Evolutionary conservation across 164 flowering plant species (phyloP), one percentile per base, ranked within the genome.

Genomic region (Magnolia officinalis): DNA sequence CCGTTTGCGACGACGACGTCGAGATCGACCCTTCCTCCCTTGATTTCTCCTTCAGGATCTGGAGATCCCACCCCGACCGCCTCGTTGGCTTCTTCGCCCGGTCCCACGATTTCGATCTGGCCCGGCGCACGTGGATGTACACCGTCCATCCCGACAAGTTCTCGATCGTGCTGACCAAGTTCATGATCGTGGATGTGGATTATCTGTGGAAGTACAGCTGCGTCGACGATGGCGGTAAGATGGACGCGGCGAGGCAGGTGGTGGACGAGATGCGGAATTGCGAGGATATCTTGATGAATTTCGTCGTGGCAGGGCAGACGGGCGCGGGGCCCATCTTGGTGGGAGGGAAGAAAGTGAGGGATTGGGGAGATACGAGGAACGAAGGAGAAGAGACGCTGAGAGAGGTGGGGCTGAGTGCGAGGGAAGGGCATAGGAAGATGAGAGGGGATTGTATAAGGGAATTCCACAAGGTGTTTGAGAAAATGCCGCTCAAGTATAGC

Each of bases 231-330:
- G 49, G 14, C 16, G 45, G 59, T 18, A 18, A 7, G 52, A 80
- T 77, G 87, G 70, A 37, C 0, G 78, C 74, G 66, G 71, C 83
- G 83, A 82, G 91, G 83, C 64, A 69, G 37, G 52, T 84, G 20
- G 98, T 92, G 55, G 97, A 91, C 73, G 24, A 59, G 72, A 79
- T 63, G 88, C 72, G 78, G 64, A 95, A 95, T 66, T 95, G 96
- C 74, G 97, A 95, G 84, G 98, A 95, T 24, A 93, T 95, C 5
- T 67, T 93, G 88, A 93, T 95, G 99, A 93, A 95, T 58, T 90
- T 95, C 45, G 89, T 93, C 29, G 91, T 87, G 69, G 91, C 96
- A 13, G 88, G 89, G 2, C 77, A 65, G 76, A 61, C 76, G 26
- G 73, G 74, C 6, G 82, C 77, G 52, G 98, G 96, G 64, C 97